These are phyloP conservation scores for Hymenoscyphus repandus DNA, from an alignment of 2,329 filamentous ascomycete species.

Conservation along the genomic window DNA sequence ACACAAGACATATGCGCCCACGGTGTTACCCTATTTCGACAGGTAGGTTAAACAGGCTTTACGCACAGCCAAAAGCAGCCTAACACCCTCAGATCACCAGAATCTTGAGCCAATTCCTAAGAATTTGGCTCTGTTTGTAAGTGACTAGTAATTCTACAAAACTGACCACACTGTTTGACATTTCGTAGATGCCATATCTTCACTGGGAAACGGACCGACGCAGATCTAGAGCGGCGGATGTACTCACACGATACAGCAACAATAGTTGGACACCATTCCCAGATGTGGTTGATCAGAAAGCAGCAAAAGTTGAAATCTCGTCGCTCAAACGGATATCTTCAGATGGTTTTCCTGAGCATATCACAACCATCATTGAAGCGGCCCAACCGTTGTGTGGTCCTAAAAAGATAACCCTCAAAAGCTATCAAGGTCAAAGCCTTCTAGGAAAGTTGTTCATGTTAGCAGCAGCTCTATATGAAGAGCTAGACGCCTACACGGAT, in stretches of 20 bases:
- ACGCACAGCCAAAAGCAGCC: not conserved
- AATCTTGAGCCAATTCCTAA: slow-evolving; percentile 5
- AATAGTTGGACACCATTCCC: slow-evolving; percentile 5
- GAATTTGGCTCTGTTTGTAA: slow-evolving; percentile 18
- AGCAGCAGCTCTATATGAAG: slow-evolving; percentile 1
- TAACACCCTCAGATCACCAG: not conserved
- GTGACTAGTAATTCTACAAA: not conserved
- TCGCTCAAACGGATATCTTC: not conserved
- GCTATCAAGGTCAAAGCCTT: not conserved
- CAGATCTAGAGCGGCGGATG: slow-evolving; percentile 11
- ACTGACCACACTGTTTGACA: not conserved
- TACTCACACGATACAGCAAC: slow-evolving; percentile 9
- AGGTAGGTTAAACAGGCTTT: slow-evolving; percentile 1
- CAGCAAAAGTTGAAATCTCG: not conserved
- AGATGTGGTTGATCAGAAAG: slow-evolving; percentile 5
- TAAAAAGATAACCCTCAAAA: not conserved
- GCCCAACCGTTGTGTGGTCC: not conserved
- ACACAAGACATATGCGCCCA: slow-evolving; percentile 20
- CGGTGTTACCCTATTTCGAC: slow-evolving; percentile 16
- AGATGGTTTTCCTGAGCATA: not conserved
- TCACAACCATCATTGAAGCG: not conserved
- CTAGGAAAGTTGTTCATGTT: not conserved
- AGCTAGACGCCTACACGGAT: slow-evolving; percentile 1
- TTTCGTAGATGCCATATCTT: slow-evolving; percentile 26
- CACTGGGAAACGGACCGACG: slow-evolving; percentile 28